phyloP scores from a whole-genome alignment of 495 filamentous ascomycete genomes.

The Friedmanniomyces simplex region DNA sequence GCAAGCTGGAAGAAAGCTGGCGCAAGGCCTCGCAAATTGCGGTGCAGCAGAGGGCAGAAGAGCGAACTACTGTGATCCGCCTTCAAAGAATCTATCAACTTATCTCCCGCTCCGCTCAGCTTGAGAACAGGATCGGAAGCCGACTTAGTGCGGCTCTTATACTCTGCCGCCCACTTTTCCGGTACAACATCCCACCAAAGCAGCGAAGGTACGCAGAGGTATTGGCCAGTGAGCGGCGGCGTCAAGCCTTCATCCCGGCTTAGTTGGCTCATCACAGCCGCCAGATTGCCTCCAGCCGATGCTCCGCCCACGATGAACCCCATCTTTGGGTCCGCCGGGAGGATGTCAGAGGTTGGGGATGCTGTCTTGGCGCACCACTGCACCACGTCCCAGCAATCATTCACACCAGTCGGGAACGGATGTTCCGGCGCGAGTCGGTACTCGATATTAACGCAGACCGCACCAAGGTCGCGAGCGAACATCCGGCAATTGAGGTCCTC shows the following conservation, averaged over 20 bases:
- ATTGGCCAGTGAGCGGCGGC: conserved; percentile 21
- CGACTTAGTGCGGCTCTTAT: conserved; percentile 30
- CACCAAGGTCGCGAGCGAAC: conserved; percentile 39
- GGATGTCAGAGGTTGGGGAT: conserved; percentile 2
- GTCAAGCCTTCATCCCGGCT: conserved; percentile 13
- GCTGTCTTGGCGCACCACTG: conserved; percentile 8
- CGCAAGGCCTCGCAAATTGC: conserved; percentile 6
- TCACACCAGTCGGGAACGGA: conserved; percentile 11
- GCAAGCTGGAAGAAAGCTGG: conserved; percentile 16
- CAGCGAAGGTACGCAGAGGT: conserved; percentile 20
- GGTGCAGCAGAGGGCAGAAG: conserved; percentile 3
- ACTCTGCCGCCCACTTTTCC: conserved; percentile 22
- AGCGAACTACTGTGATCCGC: neutral
- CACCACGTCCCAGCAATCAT: conserved; percentile 10
- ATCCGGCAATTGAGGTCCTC: conserved; percentile 28
- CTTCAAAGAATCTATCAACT: neutral
- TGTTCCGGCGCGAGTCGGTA: conserved; percentile 11
- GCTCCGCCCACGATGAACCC: conserved; percentile 12
- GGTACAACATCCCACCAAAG: conserved; percentile 17
- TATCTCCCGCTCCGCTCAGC: neutral
- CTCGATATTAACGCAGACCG: conserved; percentile 48
- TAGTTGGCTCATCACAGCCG: conserved; percentile 11
- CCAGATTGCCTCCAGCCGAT: conserved; percentile 8
- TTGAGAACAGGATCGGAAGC: conserved; percentile 5
- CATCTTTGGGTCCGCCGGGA: conserved; percentile 11